Evolutionary conservation across 2,329 filamentous ascomycete species (phyloP).

Genomic region (Dryadomyces quercus-mongolicae): DNA sequence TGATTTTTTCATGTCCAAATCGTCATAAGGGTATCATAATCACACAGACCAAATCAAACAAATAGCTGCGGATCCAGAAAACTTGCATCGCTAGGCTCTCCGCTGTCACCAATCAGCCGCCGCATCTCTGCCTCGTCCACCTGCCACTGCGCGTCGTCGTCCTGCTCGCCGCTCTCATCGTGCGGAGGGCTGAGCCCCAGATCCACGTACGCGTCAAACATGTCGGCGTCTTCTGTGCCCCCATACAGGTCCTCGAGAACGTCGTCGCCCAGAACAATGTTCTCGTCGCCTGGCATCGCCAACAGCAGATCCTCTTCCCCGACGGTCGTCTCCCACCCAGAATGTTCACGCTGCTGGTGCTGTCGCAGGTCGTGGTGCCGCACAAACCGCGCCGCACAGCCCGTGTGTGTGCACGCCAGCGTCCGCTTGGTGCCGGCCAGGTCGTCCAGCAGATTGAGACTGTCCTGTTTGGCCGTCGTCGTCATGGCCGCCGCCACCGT

Average conservation of each 20-base stretch:
- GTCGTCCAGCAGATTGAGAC: slow-evolving; percentile 19
- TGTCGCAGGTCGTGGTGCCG: slow-evolving; percentile 36
- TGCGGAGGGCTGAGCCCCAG: background rate
- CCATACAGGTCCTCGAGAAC: background rate
- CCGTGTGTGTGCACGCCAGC: slow-evolving; percentile 27
- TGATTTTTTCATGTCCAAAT: background rate
- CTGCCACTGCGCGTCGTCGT: slow-evolving; percentile 11
- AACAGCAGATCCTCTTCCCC: background rate
- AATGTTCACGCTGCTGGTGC: slow-evolving; percentile 27
- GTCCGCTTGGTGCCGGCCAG: slow-evolving; percentile 25
- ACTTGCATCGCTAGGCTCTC: background rate
- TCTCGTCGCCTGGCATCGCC: background rate
- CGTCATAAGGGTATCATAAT: background rate
- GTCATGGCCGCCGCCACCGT: slow-evolving; percentile 15
- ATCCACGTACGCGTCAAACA: slow-evolving; percentile 4
- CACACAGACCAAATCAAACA: background rate
- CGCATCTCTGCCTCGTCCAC: slow-evolving; percentile 17
- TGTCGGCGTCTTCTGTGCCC: background rate
- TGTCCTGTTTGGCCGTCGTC: slow-evolving; percentile 2
- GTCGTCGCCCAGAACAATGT: background rate
- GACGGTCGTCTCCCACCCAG: background rate
- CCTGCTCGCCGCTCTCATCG: background rate
- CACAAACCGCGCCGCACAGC: slow-evolving; percentile 34
- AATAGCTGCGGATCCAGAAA: slow-evolving; percentile 11
- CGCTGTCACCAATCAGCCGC: slow-evolving; percentile 13